phyloP scores from a whole-genome alignment of 495 filamentous ascomycete species.

The Ascobolus immersus region DNA sequence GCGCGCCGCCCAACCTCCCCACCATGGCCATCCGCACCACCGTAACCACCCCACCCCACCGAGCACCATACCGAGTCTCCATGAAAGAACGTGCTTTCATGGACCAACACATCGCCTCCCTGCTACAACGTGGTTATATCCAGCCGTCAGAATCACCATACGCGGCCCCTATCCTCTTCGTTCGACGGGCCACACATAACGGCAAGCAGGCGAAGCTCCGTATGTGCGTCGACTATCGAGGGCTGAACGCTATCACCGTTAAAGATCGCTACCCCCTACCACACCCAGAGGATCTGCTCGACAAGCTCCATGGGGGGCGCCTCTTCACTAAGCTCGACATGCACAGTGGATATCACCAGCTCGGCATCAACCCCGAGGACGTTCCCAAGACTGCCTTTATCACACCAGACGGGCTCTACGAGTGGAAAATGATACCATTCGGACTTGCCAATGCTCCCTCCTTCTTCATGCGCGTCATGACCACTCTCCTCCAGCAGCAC shows the following conservation, averaged over 20 bases:
- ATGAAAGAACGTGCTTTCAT: too few relatives aligned
- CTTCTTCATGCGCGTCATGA: constrained; percentile 16
- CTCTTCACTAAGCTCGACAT: constrained; percentile 5
- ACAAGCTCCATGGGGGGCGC: constrained; percentile 11
- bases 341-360: constrained; percentile 2
- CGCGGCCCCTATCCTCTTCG: too few relatives aligned
- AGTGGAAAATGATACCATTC: constrained; percentile 9
- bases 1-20: too few relatives aligned
- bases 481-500: too few relatives aligned
- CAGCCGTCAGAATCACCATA: too few relatives aligned
- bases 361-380: constrained; percentile 11
- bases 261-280: constrained; percentile 24
- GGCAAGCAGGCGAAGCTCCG: too few relatives aligned
- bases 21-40: too few relatives aligned
- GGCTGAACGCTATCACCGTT: constrained; percentile 20
- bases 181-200: too few relatives aligned
- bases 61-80: too few relatives aligned
- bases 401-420: background rate
- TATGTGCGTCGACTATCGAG: constrained; percentile 24
- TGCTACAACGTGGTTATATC: too few relatives aligned
- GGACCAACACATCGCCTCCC: too few relatives aligned
- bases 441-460: constrained; percentile 8
- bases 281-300: constrained; percentile 21
- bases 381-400: constrained; percentile 17
- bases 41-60: too few relatives aligned